A percentile compares a stretch with the other conserved stretches of the same genome.
These are phyloP conservation scores for Xylaria hypoxylon DNA, from an alignment of 2,329 filamentous ascomycete genomes.

Conservation along the genomic window DNA sequence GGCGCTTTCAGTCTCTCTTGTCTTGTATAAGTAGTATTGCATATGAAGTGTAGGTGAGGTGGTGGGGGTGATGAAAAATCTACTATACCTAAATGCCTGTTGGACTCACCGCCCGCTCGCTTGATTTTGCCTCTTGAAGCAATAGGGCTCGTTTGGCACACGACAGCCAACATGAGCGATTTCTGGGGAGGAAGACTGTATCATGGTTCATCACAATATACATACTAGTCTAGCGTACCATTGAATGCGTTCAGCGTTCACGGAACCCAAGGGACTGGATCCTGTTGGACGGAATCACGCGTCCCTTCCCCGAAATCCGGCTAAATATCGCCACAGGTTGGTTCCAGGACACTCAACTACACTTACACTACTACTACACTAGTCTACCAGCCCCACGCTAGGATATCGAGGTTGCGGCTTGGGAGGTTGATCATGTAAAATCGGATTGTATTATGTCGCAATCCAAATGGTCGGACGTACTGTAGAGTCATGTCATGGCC, in stretches of 20 bases:
- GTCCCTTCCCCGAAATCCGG: neutral
- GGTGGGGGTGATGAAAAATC: neutral
- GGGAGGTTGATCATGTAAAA: neutral
- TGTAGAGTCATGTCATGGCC: neutral
- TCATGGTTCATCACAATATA: neutral
- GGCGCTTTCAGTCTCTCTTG: neutral
- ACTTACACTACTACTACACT: no score
- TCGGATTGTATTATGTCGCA: neutral
- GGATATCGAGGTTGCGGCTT: neutral
- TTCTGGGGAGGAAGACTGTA: neutral
- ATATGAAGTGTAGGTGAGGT: neutral
- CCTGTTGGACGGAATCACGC: neutral
- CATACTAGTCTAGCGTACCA: neutral
- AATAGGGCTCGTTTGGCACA: slow-evolving; percentile 20
- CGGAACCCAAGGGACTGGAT: neutral
- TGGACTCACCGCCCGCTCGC: slow-evolving; percentile 18
- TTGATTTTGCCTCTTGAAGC: slow-evolving; percentile 22
- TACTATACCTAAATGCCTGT: no score
- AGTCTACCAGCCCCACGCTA: neutral
- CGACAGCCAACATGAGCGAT: slow-evolving; percentile 9
- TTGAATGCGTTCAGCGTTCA: neutral
- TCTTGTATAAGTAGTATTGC: no score
- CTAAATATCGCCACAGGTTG: neutral
- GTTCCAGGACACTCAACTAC: neutral
- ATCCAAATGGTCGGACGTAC: neutral